phyloP scores from a whole-genome alignment of 139 green algal genomes.

The Bryopsis sp. region DNA sequence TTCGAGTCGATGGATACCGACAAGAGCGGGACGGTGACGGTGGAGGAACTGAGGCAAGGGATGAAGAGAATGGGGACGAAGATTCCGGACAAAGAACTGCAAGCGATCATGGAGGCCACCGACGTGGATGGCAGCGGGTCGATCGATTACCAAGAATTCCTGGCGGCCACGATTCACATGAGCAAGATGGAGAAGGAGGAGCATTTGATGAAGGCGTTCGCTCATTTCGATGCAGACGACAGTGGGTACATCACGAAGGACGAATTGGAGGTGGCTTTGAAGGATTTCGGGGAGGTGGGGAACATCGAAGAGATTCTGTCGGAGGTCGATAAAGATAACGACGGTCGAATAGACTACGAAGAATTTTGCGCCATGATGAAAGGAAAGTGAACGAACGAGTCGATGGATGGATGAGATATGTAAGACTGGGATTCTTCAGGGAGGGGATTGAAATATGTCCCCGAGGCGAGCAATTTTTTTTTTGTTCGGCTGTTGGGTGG shows the following conservation, averaged over 20 bases:
- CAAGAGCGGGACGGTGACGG: slow-evolving; percentile 51
- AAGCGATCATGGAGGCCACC: slow-evolving; percentile 42
- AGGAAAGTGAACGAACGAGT: too few species aligned
- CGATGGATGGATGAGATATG: too few species aligned
- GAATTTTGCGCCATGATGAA: slow-evolving; percentile 24
- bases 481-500: too few species aligned
- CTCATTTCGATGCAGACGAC: slow-evolving; percentile 62
- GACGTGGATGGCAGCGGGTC: slow-evolving; percentile 42
- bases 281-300: slow-evolving; percentile 12
- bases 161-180: slow-evolving; percentile 75
- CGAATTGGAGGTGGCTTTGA: slow-evolving; percentile 47
- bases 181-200: slow-evolving; percentile 72
- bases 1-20: slow-evolving; percentile 52
- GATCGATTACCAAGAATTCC: slow-evolving; percentile 69
- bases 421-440: too few species aligned
- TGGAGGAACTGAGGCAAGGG: slow-evolving; percentile 67
- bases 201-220: slow-evolving; percentile 65
- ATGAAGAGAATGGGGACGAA: slow-evolving; percentile 31
- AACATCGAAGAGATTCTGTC: slow-evolving; percentile 29
- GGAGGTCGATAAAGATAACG: slow-evolving; percentile 29
- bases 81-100: slow-evolving; percentile 28
- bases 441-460: too few species aligned
- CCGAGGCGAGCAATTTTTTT: too few species aligned
- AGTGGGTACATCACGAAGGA: slow-evolving; percentile 60
- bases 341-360: slow-evolving; percentile 30